Base-by-base conservation (phyloP, 1,284 basidiomycete species). In the Malassezia arunalokei region DNA sequence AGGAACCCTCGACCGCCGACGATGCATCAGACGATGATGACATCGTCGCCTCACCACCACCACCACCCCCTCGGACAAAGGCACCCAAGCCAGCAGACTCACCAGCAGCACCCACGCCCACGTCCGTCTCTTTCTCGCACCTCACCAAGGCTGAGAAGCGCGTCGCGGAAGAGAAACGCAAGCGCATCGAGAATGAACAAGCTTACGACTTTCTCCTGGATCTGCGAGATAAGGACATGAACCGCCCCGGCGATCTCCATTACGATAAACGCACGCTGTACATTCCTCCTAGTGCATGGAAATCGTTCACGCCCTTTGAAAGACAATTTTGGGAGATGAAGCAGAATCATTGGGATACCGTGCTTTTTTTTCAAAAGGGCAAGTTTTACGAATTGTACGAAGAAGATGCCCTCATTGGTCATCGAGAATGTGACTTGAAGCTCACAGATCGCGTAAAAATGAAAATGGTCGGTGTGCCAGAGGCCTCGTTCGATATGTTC, bases 321-420 rank as follows among this genome's bases (percentile, higher is more conserved):
- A 87, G 83, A 65, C 69, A 72, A 47, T 72, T 68, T 49, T 72
- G 68, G 68, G 53, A 59, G 44, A 64, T 70, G 58, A 70, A 70
- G 61, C 67, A 70, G 55, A 63, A 67, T 32, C 65, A 70, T 48
- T 68, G 57, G 56, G 73, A 56, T 62, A 87, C 75, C 78, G 79
- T 96, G 15, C 76, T 98, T 39, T 98, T 98, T 78, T 98, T 98
- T 77, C 92, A 98, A 74, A 95, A 83, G 82, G 89, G 88, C 56
- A 77, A 76, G 72, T 76, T 72, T 55, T 65, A 62, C 56, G 72
- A 64, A 51, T 53, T 69, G 41, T 74, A 73, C 57, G 69, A 73
- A 48, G 71, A 73, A 28, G 73, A 74, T 37, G 73, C 73, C 2
- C 56, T 73, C 31, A 74, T 73, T 17, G 73, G 68, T 5, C 73